These are phyloP conservation scores for Alternaria sp. DNA, from an alignment of 2,329 filamentous ascomycete genomes.

Conservation along the genomic window DNA sequence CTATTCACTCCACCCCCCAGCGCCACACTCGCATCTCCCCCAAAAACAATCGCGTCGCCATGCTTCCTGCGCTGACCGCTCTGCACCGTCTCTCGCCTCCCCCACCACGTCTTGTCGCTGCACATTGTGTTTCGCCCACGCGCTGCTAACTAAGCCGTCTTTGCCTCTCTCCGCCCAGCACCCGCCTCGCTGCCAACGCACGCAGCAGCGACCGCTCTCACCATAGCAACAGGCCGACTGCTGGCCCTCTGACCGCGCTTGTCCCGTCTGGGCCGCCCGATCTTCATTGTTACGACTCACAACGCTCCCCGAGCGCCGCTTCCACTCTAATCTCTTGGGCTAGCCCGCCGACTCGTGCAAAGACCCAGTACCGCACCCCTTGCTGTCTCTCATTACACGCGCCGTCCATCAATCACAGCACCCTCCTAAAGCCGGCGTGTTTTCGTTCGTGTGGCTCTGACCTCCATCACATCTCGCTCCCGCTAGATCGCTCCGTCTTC, in stretches of 20 bases:
- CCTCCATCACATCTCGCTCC: constrained; percentile 31
- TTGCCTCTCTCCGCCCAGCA: constrained; percentile 23
- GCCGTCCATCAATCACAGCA: constrained; percentile 40
- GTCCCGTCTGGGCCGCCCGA: constrained; percentile 36
- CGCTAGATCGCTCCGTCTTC: constrained; percentile 32
- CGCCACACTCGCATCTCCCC: constrained; percentile 21
- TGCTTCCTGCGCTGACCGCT: constrained; percentile 29
- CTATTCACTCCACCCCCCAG: constrained; percentile 20
- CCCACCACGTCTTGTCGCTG: constrained; percentile 14
- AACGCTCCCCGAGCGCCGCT: constrained; percentile 37
- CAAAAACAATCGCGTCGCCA: constrained; percentile 22
- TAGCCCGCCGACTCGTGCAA: constrained; percentile 48
- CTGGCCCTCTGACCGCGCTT: constrained; percentile 37
- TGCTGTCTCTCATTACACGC: constrained; percentile 32
- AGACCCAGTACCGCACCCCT: constrained; percentile 38
- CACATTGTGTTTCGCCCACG: constrained; percentile 17
- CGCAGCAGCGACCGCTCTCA: constrained; percentile 46
- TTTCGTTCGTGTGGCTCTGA: constrained; percentile 26
- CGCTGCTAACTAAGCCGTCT: constrained; percentile 14
- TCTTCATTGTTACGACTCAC: constrained; percentile 46
- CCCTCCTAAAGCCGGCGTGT: constrained; percentile 22
- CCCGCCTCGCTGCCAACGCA: constrained; percentile 42
- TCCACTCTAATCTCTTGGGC: constrained; percentile 47
- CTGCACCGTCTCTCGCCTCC: constrained; percentile 4
- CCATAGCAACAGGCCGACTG: constrained; percentile 47